Evolutionary conservation across 768 basidiomycete species (phyloP).

Genomic region (Leccinum subtestaceum): DNA sequence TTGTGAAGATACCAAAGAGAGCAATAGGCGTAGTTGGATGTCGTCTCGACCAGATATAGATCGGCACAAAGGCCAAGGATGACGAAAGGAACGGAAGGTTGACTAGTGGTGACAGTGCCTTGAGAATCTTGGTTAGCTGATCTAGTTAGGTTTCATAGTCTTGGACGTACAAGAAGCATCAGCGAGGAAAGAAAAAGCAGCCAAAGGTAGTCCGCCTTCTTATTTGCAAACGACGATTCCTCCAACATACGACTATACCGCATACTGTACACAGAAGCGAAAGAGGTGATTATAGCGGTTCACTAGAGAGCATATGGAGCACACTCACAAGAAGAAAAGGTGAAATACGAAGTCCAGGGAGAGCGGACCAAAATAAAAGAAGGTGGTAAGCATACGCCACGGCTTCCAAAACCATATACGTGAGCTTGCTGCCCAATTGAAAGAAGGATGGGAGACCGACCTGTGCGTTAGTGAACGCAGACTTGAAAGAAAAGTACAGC

Average conservation of each 20-base stretch:
- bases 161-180: slow-evolving; percentile 73
- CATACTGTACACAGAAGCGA: slow-evolving; percentile 58
- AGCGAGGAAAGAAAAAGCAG: slow-evolving; percentile 78
- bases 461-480: slow-evolving; percentile 79
- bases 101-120: slow-evolving; percentile 83
- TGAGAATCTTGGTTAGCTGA: slow-evolving; percentile 6
- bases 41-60: slow-evolving; percentile 94
- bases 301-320: not conserved
- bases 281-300: not conserved
- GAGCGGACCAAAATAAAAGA: slow-evolving; percentile 94
- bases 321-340: slow-evolving; percentile 93
- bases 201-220: slow-evolving; percentile 94
- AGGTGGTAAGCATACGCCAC: slow-evolving; percentile 88
- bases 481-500: slow-evolving; percentile 88
- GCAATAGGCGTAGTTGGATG: slow-evolving; percentile 96
- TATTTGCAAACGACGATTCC: slow-evolving; percentile 91
- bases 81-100: slow-evolving; percentile 93
- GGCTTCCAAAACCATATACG: slow-evolving; percentile 44
- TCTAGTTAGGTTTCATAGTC: not conserved
- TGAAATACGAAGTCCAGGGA: slow-evolving; percentile 95
- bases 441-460: slow-evolving; percentile 26
- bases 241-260: slow-evolving; percentile 95
- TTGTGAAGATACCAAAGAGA: slow-evolving; percentile 90
- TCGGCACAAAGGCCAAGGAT: slow-evolving; percentile 89
- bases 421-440: slow-evolving; percentile 9